Conservation (phyloP, 257 asterid species). For the Nicotiana benthamiana region DNA sequence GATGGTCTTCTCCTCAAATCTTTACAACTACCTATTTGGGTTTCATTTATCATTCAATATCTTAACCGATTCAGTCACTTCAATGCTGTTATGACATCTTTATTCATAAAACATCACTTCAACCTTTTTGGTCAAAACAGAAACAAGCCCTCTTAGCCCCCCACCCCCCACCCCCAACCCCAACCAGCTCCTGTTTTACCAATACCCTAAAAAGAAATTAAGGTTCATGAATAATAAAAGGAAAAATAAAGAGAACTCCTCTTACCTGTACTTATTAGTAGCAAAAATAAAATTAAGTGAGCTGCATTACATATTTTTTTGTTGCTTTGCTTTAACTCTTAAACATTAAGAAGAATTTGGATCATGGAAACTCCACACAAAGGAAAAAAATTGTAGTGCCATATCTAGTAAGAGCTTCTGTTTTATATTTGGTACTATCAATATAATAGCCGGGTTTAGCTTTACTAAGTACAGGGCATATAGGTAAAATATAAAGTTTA, state of each 20-base stretch:
- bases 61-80: conserved; percentile 59
- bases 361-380: neutral
- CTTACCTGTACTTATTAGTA: neutral
- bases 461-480: neutral
- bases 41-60: conserved; percentile 15
- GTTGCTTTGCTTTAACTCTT: neutral
- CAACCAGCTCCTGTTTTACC: neutral
- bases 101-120: conserved; percentile 25
- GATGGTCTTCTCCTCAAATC: neutral
- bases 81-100: conserved; percentile 28
- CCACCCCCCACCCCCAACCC: neutral
- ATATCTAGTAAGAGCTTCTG: neutral
- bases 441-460: neutral
- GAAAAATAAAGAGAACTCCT: neutral
- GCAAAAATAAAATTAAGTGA: neutral
- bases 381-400: neutral
- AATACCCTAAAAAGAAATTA: neutral
- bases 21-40: conserved; percentile 14
- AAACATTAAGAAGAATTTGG: neutral
- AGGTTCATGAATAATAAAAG: neutral
- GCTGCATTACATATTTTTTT: neutral
- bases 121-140: conserved; percentile 10
- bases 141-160: neutral
- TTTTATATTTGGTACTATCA: neutral
- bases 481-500: too few species aligned